Conservation (phyloP, 2,329 filamentous ascomycete genomes). For the Colletotrichum sidae region DNA sequence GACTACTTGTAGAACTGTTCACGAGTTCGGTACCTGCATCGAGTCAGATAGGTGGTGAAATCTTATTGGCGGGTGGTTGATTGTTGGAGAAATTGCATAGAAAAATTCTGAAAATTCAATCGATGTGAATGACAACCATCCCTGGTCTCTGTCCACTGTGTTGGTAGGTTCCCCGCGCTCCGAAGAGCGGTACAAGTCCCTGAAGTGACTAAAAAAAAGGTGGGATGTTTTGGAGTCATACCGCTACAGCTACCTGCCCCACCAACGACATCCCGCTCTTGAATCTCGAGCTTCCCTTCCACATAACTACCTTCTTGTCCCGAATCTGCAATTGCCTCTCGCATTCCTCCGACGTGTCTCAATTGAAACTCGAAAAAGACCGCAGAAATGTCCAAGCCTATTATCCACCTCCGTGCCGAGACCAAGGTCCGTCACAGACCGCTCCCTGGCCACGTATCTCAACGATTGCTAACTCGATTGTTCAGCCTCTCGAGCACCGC, state of each 20-base stretch:
- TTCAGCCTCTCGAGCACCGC: slow-evolving; percentile 63
- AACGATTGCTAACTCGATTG: background rate
- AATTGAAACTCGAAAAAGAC: slow-evolving; percentile 5
- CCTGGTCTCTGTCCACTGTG: slow-evolving; percentile 11
- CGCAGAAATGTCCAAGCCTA: slow-evolving; percentile 38
- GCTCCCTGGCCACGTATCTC: background rate
- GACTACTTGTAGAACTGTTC: background rate
- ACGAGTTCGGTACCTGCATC: background rate
- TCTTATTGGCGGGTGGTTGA: background rate
- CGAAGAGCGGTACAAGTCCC: slow-evolving; percentile 31
- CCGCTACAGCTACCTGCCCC: slow-evolving; percentile 19
- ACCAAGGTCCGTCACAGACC: slow-evolving; percentile 52
- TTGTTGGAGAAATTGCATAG: background rate
- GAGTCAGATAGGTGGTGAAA: background rate
- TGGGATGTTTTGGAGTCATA: slow-evolving; percentile 36
- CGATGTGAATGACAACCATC: slow-evolving; percentile 24
- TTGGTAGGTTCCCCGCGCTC: slow-evolving; percentile 29
- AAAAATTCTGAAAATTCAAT: background rate
- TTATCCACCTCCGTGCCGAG: slow-evolving; percentile 67
- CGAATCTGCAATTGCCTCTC: background rate
- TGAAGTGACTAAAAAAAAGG: slow-evolving; percentile 18
- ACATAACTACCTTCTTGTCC: slow-evolving; percentile 6
- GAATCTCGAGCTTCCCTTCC: slow-evolving; percentile 15
- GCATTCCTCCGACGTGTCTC: background rate
- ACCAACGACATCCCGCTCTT: slow-evolving; percentile 16